These are phyloP conservation scores for Penium margaritaceum DNA, from an alignment of 139 green algal genomes.

Conservation along the genomic window DNA sequence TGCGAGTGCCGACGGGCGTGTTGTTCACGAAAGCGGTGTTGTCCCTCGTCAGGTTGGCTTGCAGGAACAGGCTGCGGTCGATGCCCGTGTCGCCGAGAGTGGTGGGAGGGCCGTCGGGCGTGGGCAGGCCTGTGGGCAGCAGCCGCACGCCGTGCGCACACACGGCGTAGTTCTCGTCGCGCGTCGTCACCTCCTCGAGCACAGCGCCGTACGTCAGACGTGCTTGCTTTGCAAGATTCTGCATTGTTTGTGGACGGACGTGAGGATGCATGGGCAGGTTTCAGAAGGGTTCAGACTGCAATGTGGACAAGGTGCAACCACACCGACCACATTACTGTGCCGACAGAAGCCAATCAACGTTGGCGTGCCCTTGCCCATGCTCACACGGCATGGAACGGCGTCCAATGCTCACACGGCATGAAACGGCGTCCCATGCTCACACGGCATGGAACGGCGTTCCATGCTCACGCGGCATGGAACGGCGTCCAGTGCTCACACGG, in stretches of 20 bases:
- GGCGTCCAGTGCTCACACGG: too few relatives aligned
- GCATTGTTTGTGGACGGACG: constrained; percentile 45
- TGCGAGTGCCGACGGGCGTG: constrained; percentile 60
- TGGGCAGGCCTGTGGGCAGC: constrained; percentile 32
- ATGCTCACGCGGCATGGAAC: too few relatives aligned
- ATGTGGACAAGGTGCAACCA: too few relatives aligned
- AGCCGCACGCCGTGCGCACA: constrained; percentile 28
- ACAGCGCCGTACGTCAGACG: constrained; percentile 58
- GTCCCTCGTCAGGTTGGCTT: constrained; percentile 63
- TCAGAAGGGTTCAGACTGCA: not conserved
- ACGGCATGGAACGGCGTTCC: too few relatives aligned
- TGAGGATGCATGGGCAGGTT: not conserved
- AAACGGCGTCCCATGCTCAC: too few relatives aligned
- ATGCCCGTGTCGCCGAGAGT: constrained; percentile 68
- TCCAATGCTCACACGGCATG: too few relatives aligned
- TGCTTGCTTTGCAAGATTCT: constrained; percentile 17
- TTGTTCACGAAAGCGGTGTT: constrained; percentile 71
- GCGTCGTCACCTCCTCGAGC: constrained; percentile 66
- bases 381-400: too few relatives aligned
- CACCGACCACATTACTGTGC: too few relatives aligned
- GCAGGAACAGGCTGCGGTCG: constrained; percentile 64
- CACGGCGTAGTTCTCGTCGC: constrained; percentile 63
- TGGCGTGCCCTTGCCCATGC: too few relatives aligned
- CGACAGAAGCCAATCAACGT: too few relatives aligned
- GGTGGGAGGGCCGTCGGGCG: constrained; percentile 72